phyloP scores from a whole-genome alignment of 345 rosid genomes.

The Heritiera fomes region DNA sequence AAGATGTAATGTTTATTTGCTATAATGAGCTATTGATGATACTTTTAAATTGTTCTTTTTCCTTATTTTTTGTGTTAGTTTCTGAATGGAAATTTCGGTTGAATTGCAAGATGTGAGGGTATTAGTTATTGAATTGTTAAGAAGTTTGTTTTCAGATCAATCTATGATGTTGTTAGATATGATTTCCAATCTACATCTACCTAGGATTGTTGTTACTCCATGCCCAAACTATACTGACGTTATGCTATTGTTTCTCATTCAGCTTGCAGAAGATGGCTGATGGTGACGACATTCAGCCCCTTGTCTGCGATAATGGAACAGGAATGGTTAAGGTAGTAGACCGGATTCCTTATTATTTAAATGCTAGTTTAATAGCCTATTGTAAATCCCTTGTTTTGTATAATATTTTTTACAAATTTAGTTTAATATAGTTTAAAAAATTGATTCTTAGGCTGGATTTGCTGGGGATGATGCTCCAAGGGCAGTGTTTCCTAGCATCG shows the following conservation, averaged over 20 bases:
- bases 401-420: neutral
- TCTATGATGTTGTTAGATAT: neutral
- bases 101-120: neutral
- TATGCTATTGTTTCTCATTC: neutral
- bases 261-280: slow-evolving; percentile 18
- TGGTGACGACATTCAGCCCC: slow-evolving; percentile 40
- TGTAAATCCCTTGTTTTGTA: neutral
- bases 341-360: neutral
- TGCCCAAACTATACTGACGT: neutral
- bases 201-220: neutral
- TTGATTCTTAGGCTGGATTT: slow-evolving; percentile 55
- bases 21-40: neutral
- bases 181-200: neutral
- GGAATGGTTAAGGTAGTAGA: slow-evolving; percentile 51
- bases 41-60: neutral
- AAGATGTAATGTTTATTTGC: neutral
- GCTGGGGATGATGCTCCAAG: slow-evolving; percentile 76
- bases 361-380: neutral
- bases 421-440: neutral
- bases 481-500: slow-evolving; percentile 73
- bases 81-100: neutral
- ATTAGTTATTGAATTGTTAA: neutral
- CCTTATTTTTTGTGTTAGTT: neutral
- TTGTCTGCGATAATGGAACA: slow-evolving; percentile 55
- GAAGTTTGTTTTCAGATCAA: neutral